Conservation (phyloP, 257 asterid species). For the Parsonsia alboflavescens region DNA sequence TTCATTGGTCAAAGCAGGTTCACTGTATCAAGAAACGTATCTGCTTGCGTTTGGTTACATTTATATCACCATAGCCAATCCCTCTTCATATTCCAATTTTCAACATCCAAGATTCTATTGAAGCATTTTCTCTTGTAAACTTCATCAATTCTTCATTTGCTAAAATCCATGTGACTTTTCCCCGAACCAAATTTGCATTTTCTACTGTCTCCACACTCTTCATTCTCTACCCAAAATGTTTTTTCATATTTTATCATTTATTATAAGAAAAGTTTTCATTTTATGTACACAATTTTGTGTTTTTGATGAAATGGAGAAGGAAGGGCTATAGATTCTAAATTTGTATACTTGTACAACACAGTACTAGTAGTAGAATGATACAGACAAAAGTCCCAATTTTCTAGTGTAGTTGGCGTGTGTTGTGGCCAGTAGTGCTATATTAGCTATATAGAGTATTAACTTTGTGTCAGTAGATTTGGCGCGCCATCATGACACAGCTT, state of each 20-base stretch:
- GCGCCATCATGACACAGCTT: not conserved
- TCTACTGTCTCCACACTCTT: not conserved
- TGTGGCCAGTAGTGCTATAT: no score
- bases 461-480: not conserved
- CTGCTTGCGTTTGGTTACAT: slow-evolving; percentile 4
- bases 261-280: no score
- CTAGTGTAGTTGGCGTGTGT: not conserved
- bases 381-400: not conserved
- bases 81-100: not conserved
- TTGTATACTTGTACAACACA: no score
- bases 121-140: not conserved
- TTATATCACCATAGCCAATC: not conserved
- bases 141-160: not conserved
- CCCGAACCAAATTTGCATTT: not conserved
- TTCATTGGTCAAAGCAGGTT: no score
- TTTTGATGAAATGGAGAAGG: no score
- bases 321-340: no score
- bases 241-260: no score
- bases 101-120: not conserved
- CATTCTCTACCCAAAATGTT: no score
- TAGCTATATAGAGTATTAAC: not conserved
- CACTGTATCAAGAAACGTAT: not conserved
- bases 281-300: no score
- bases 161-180: not conserved
- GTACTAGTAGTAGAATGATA: not conserved